Conservation (phyloP, 2,329 filamentous ascomycete species). For the Aspergillus puulaauensis region DNA sequence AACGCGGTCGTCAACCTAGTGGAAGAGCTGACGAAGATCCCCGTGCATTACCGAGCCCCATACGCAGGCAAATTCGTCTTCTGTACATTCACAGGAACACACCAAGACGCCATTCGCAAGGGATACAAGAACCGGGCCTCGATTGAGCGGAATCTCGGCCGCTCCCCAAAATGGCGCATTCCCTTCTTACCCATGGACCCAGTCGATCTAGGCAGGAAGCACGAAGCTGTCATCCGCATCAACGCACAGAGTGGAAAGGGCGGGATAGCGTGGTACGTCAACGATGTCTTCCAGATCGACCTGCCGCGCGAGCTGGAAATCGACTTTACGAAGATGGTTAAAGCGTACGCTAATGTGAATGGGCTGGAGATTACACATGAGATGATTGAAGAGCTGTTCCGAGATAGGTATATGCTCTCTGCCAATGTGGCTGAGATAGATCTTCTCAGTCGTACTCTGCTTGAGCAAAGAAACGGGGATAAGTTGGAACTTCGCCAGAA, state of each 20-base stretch:
- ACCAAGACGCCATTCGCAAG: conserved; percentile 97
- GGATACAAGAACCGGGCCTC: conserved; percentile 67
- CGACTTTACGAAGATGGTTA: conserved; percentile 80
- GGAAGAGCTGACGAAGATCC: conserved; percentile 91
- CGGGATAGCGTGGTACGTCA: conserved; percentile 90
- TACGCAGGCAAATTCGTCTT: conserved; percentile 89
- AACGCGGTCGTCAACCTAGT: conserved; percentile 82
- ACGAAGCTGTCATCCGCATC: conserved; percentile 96
- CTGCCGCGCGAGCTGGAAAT: conserved; percentile 89
- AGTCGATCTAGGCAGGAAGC: conserved; percentile 87
- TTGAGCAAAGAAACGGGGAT: too few species aligned
- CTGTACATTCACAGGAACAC: conserved; percentile 85
- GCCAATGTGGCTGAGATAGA: too few species aligned
- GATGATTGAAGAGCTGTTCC: too few species aligned
- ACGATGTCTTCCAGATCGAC: conserved; percentile 83
- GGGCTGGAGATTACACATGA: too few species aligned
- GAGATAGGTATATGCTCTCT: too few species aligned
- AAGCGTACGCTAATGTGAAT: too few species aligned
- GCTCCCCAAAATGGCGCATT: conserved; percentile 64
- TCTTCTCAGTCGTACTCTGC: too few species aligned
- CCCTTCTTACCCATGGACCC: conserved; percentile 94
- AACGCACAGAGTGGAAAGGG: conserved; percentile 96
- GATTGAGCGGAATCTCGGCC: conserved; percentile 54
- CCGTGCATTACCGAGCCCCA: conserved; percentile 82
- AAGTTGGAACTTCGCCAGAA: too few species aligned